These are phyloP conservation scores for Geranium incanum DNA, from an alignment of 441 rosid genomes.

Conservation along the genomic window DNA sequence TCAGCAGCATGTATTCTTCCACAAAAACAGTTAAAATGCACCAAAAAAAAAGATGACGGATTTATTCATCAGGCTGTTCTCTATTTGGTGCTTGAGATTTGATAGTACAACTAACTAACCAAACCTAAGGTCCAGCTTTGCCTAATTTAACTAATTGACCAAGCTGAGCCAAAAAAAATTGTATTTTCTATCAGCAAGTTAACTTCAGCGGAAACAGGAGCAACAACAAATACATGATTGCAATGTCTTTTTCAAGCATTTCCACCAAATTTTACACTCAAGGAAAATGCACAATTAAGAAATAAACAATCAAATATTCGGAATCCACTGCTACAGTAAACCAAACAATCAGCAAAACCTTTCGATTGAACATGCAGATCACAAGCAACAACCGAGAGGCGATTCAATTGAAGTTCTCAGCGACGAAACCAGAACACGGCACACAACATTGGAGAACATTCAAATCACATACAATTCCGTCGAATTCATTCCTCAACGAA, in stretches of 20 bases:
- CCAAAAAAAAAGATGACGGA: not conserved
- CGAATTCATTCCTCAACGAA: not conserved
- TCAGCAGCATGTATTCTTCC: not conserved
- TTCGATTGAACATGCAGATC: not conserved
- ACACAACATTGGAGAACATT: not conserved
- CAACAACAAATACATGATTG: not conserved
- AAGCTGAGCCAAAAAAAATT: not conserved
- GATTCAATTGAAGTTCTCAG: constrained; percentile 3
- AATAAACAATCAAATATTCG: constrained; percentile 1
- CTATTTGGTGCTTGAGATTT: not conserved
- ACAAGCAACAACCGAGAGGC: not conserved
- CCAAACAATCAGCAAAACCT: constrained; percentile 6
- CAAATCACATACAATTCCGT: not conserved
- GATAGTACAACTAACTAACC: constrained; percentile 1
- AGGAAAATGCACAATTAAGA: not conserved
- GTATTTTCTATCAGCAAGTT: not conserved
- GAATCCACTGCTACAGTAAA: not conserved
- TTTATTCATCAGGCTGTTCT: constrained; percentile 7
- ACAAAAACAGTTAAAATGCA: not conserved
- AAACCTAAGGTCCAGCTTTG: not conserved
- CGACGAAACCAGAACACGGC: not conserved
- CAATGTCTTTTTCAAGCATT: not conserved
- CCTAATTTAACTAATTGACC: constrained; percentile 4
- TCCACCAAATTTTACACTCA: not conserved
- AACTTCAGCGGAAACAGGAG: not conserved